Evolutionary conservation across 768 basidiomycete species (phyloP).

Genomic region (Amanita exitialis): DNA sequence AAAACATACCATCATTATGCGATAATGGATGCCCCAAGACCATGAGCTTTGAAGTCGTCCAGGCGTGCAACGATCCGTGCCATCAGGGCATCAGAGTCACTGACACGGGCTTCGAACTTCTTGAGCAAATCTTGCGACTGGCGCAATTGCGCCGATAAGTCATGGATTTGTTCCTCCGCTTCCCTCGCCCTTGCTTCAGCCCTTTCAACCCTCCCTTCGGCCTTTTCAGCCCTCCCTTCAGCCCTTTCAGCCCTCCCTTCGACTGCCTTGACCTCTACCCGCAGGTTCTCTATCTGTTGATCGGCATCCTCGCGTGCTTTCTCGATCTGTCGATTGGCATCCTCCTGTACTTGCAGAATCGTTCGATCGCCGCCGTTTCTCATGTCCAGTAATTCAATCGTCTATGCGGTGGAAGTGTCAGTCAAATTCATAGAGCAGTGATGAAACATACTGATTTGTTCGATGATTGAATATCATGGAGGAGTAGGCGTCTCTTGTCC

Average conservation of each 20-base stretch:
- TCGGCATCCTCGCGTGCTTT: neutral
- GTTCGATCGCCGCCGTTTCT: neutral
- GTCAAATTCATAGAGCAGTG: neutral
- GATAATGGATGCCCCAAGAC: neutral
- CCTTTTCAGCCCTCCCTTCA: neutral
- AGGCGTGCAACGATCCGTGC: neutral
- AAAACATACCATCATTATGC: neutral
- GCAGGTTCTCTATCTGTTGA: no score
- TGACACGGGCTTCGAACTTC: neutral
- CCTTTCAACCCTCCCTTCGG: neutral
- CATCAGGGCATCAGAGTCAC: neutral
- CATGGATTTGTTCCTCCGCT: neutral
- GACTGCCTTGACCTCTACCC: neutral
- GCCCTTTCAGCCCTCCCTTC: neutral
- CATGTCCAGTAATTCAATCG: neutral
- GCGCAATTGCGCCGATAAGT: neutral
- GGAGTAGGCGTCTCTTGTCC: neutral
- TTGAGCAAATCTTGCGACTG: neutral
- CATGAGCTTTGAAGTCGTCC: neutral
- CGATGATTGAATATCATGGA: neutral
- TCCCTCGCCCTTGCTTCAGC: neutral
- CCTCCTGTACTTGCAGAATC: neutral
- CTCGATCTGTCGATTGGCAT: neutral
- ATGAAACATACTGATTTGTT: neutral
- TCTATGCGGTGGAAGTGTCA: neutral